Evolutionary conservation across 2,329 filamentous ascomycete species (phyloP), one percentile per base, ranked within the genome.

Genomic region (Cordyceps militaris): DNA sequence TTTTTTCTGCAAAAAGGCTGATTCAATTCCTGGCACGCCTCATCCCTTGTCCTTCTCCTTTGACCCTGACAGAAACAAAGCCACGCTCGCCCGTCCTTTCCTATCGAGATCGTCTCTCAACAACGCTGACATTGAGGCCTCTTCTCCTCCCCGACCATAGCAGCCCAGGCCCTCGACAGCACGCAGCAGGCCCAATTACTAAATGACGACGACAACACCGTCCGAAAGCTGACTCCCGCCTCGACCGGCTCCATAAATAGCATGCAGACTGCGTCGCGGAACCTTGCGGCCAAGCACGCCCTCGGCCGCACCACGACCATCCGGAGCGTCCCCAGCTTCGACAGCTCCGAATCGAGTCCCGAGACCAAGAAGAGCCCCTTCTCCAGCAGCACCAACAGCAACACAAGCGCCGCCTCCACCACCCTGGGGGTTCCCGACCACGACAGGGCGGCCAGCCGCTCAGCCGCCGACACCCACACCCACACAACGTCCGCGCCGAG

Each of bases 311-410:
- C 69, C n/a, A 60, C 67, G 58, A 83, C 81, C 30, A 84, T 85
- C 61, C 79, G 82, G 61, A 77, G 79, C 56, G 81, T 85, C 38
- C 74, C 76, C 40, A 83, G 79, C 70, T 77, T 79, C 66, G 81
- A 84, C 66, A 75, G 71, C 46, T 74, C 70, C 60, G 74, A 77
- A 56, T 77, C 77, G 43, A 75, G 74, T 60, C 74, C 71, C 53
- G 73, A 74, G 52, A 73, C 70, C 66, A 75, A 74, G 60, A 76
- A 76, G 63, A 83, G 80, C 59, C 74, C 71, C 60, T 79, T 83
- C 62, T 82, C 80, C 42, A 81, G 79, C 71, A 82, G 79, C 46
- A 69, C 79, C 42, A 78, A 79, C 65, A 84, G 81, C 69, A 80
- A 76, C 65, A 67, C 71, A 53, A 82, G 79, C 69, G 74, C 70